Evolutionary conservation across 192 early-diverging fungal genomes (phyloP).

Genomic region (Coemansia sp.): DNA sequence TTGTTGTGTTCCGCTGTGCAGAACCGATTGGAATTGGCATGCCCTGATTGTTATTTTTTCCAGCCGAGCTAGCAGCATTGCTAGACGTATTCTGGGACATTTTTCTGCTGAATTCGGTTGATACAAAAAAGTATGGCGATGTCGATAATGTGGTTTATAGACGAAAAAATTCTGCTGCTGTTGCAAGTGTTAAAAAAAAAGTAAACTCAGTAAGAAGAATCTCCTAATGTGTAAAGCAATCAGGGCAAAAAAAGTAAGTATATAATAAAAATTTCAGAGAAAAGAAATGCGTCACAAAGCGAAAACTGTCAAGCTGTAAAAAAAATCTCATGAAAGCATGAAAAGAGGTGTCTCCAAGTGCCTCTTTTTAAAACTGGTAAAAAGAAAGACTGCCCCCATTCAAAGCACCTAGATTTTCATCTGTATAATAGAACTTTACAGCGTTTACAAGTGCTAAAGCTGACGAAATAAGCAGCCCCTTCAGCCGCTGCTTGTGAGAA

Average conservation of each 20-base stretch:
- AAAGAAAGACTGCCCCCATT: too few species aligned
- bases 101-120: neutral
- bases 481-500: constrained; percentile 23
- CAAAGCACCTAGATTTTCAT: too few species aligned
- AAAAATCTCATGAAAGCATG: too few species aligned
- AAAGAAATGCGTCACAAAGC: constrained; percentile 1
- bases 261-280: neutral
- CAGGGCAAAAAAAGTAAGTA: neutral
- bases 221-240: too few species aligned
- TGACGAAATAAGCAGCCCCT: neutral
- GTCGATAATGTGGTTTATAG: constrained; percentile 1
- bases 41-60: constrained; percentile 11
- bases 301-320: too few species aligned
- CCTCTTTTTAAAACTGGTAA: too few species aligned
- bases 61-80: constrained; percentile 9
- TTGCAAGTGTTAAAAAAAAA: constrained; percentile 6
- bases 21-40: constrained; percentile 28
- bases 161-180: neutral
- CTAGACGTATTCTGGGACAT: constrained; percentile 32
- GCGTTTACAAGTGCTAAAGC: too few species aligned
- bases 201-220: constrained; percentile 1
- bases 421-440: too few species aligned
- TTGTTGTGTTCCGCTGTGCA: constrained; percentile 7
- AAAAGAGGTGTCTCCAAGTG: too few species aligned
- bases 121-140: neutral